A percentile compares a stretch with the other conserved stretches of the same genome.
phyloP scores from a whole-genome alignment of 306 rosid genomes.

The Echinosophora koreensis region DNA sequence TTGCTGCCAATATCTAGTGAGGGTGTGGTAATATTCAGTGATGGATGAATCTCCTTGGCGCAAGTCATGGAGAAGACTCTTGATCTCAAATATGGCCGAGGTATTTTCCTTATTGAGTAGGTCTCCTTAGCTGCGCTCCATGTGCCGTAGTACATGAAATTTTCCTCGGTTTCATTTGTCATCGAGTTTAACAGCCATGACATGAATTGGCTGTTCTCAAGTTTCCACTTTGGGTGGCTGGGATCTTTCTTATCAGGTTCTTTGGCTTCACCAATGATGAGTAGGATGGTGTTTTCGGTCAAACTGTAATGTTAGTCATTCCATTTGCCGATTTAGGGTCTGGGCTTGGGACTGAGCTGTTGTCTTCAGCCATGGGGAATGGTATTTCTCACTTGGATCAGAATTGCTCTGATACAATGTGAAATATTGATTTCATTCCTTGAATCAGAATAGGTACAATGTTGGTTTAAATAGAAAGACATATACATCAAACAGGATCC shows the following conservation, averaged over 20 bases:
- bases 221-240: background rate
- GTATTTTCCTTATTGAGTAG: background rate
- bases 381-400: no score
- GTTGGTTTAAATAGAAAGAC: no score
- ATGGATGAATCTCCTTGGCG: background rate
- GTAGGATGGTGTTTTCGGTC: no score
- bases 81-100: background rate
- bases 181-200: background rate
- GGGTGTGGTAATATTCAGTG: constrained; percentile 14
- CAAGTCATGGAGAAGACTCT: constrained; percentile 10
- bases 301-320: no score
- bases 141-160: background rate
- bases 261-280: no score
- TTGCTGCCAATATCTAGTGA: constrained; percentile 25
- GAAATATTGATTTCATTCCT: no score
- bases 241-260: background rate
- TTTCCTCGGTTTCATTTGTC: background rate
- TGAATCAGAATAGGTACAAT: no score
- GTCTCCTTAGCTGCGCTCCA: background rate
- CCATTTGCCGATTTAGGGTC: no score
- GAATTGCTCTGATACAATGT: no score
- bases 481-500: no score
- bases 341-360: no score
- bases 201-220: background rate
- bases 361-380: no score